phyloP scores from a whole-genome alignment of 1,139 yeast species.

The Zhuliangozyma blackwelliae region DNA sequence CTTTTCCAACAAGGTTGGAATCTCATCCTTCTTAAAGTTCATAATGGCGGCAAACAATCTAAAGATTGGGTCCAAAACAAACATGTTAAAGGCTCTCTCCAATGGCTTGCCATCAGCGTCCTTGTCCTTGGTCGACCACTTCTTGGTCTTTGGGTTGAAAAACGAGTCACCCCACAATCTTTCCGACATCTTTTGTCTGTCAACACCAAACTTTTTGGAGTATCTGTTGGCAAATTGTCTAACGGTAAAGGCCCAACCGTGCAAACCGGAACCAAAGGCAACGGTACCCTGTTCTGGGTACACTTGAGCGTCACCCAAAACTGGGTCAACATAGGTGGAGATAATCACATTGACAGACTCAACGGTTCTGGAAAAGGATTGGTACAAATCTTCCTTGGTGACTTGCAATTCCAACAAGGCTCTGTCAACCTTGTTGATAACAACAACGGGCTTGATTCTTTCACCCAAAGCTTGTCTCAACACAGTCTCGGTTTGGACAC shows the following conservation, averaged over 20 bases:
- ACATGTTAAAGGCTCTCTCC: constrained; percentile 99
- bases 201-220: constrained; percentile 99
- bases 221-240: constrained; percentile 98
- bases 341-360: constrained; percentile 99
- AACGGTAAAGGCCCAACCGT: constrained; percentile 99
- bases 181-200: constrained; percentile 96
- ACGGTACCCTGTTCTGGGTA: constrained; percentile 99
- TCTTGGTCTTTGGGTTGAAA: constrained; percentile 99
- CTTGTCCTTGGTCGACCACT: constrained; percentile 96
- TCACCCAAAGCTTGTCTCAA: constrained; percentile 99
- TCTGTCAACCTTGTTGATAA: constrained; percentile 99
- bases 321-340: constrained; percentile 89
- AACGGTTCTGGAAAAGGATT: constrained; percentile 96
- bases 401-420: constrained; percentile 98
- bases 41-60: constrained; percentile 55
- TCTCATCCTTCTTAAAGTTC: constrained; percentile 81
- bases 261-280: constrained; percentile 99
- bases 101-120: constrained; percentile 93
- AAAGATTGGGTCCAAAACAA: constrained; percentile 98
- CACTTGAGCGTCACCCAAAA: constrained; percentile 94
- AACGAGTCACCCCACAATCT: constrained; percentile 99
- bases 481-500: constrained; percentile 99
- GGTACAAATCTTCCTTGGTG: constrained; percentile 98
- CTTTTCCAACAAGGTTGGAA: constrained; percentile 82
- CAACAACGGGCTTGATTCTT: constrained; percentile 98